Percentiles rank a stretch among this genome's conserved stretches.
These are phyloP conservation scores for Mycena vitilis DNA, from an alignment of 768 basidiomycete species.

Conservation along the genomic window DNA sequence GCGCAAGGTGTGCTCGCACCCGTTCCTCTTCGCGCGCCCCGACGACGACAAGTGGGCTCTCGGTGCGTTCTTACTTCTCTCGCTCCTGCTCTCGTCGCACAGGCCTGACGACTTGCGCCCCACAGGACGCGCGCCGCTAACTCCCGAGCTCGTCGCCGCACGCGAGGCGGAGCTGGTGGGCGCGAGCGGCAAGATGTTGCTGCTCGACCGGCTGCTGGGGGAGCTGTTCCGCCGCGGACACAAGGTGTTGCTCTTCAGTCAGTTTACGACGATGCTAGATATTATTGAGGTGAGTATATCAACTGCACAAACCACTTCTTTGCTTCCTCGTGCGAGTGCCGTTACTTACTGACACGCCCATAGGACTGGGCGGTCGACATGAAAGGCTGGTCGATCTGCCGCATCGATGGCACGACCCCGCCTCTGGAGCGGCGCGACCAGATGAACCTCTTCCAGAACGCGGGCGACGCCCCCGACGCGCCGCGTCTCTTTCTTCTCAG, in stretches of 20 bases:
- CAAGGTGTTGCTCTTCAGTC: slow-evolving; percentile 89
- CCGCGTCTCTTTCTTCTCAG: slow-evolving; percentile 84
- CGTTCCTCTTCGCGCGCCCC: slow-evolving; percentile 74
- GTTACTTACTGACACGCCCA: background rate
- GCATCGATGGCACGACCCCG: slow-evolving; percentile 90
- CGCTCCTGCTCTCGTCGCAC: background rate
- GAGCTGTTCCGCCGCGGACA: slow-evolving; percentile 84
- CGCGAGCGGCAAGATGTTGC: slow-evolving; percentile 96
- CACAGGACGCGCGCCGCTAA: slow-evolving; percentile 1
- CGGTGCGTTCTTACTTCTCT: background rate
- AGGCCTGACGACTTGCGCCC: background rate
- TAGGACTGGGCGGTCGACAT: slow-evolving; percentile 90
- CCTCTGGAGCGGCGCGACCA: slow-evolving; percentile 86
- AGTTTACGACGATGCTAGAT: slow-evolving; percentile 97
- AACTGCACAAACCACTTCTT: slow-evolving; percentile 6
- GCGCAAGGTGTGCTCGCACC: slow-evolving; percentile 95
- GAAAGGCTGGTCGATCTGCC: slow-evolving; percentile 87
- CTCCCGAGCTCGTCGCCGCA: slow-evolving; percentile 49
- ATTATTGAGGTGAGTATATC: slow-evolving; percentile 80
- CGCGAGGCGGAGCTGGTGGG: slow-evolving; percentile 86
- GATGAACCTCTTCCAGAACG: slow-evolving; percentile 87
- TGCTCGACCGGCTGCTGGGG: slow-evolving; percentile 87
- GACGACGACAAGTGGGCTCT: slow-evolving; percentile 26
- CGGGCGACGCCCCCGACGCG: slow-evolving; percentile 68
- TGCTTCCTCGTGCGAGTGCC: background rate